Percentiles rank a stretch among this genome's conserved stretches.
These are phyloP conservation scores for Alternaria ethzedia DNA, from an alignment of 2,329 filamentous ascomycete genomes.

Conservation along the genomic window DNA sequence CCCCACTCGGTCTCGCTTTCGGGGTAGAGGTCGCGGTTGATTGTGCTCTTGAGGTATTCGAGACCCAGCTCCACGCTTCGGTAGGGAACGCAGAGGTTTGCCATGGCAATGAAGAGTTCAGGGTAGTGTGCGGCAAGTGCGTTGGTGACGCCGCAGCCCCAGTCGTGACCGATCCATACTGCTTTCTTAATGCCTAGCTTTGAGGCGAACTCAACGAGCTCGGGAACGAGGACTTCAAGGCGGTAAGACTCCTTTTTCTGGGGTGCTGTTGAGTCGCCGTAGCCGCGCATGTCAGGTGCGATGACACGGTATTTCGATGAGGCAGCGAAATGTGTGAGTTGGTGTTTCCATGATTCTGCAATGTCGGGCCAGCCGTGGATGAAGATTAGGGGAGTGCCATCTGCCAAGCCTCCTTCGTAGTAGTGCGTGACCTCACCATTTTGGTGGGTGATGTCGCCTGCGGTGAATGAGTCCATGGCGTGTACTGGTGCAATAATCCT, in stretches of 20 bases:
- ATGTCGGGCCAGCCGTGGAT: slow-evolving; percentile 47
- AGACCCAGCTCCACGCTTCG: slow-evolving; percentile 51
- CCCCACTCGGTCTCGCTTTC: slow-evolving; percentile 50
- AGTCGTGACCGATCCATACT: slow-evolving; percentile 59
- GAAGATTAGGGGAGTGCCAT: slow-evolving; percentile 33
- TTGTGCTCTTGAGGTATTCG: slow-evolving; percentile 39
- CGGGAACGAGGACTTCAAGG: slow-evolving; percentile 32
- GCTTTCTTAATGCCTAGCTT: slow-evolving; percentile 48
- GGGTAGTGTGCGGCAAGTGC: slow-evolving; percentile 41
- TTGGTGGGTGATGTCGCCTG: slow-evolving; percentile 25
- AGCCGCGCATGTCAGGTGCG: slow-evolving; percentile 44
- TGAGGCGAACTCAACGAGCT: slow-evolving; percentile 50
- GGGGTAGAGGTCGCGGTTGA: slow-evolving; percentile 57
- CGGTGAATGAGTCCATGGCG: slow-evolving; percentile 21
- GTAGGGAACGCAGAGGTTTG: slow-evolving; percentile 50
- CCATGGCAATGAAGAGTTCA: slow-evolving; percentile 38
- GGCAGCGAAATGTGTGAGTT: slow-evolving; percentile 41
- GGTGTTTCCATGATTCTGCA: slow-evolving; percentile 45
- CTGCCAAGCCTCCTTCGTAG: slow-evolving; percentile 28
- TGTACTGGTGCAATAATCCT: neutral
- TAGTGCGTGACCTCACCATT: slow-evolving; percentile 33
- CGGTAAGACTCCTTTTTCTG: slow-evolving; percentile 38
- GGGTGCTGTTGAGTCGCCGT: slow-evolving; percentile 42
- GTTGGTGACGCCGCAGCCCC: slow-evolving; percentile 47
- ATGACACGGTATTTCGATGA: slow-evolving; percentile 34